Base-by-base conservation (phyloP, 805 yeast genomes). In the Kodamaea neixiangensis region DNA sequence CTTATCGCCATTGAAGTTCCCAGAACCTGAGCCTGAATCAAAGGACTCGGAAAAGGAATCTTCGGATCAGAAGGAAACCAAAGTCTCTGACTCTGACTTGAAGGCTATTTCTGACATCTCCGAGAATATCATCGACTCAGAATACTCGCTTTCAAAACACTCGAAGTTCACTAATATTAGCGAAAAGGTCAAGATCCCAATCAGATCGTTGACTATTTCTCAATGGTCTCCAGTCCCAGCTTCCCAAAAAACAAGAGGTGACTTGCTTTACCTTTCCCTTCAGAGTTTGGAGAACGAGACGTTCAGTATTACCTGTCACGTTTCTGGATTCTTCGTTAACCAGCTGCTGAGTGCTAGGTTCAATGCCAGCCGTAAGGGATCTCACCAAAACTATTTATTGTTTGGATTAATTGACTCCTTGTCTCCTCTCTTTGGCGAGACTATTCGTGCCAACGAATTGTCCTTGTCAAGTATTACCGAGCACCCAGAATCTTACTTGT, bases 141-240 rank as follows among this genome's bases (percentile, higher is more conserved):
- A 44, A 49, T 58, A 48, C 51, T 58, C 47, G 37, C 49, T 44
- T 44, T 52, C 33, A 37, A 50, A 58, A 41, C 46, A 63, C 42
- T 50, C 78, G 2, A 58, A 63, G 3, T 67, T 68, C 14, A 63
- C 66, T 20, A 59, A 67, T 11, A 55, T 71, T 13, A 61, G 61
- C 41, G 57, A 56, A 31, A 52, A 60, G 41, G 57, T 75, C 46
- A 60, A 66, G 34, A 71, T 78, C 17, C 87, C 93, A 7, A 69
- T 94, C 54, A 80, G 76, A 56, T 71, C 80, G 0, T 68, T 82
- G 44, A 63, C 72, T 48, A 65, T 90, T 46, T 88, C 97, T 11
- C 80, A 82, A 48, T 93, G 97, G 94, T 85, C 88, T 56, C 97
- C 97, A 3, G 90, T 90, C 11, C 86, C 93, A 25, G 73, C 85